Percentiles rank a stretch among this genome's conserved stretches.
Conservation (phyloP, 441 rosid species). For the Biscutella laevigata region DNA sequence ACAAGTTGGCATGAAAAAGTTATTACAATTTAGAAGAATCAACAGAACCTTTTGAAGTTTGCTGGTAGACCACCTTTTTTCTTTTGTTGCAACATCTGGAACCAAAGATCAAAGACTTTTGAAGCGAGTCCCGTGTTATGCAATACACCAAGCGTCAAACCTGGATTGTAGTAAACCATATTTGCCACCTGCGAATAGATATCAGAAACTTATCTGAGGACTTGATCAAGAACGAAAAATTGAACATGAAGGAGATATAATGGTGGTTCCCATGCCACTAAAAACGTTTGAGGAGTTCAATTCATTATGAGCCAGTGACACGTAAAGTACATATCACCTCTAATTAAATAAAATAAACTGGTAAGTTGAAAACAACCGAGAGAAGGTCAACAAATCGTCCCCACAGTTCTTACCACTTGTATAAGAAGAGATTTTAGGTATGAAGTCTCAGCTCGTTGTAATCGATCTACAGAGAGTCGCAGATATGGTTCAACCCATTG, state of each 20-base stretch:
- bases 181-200: slow-evolving; percentile 60
- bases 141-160: slow-evolving; percentile 67
- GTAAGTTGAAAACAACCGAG: neutral
- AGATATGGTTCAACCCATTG: slow-evolving; percentile 94
- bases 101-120: slow-evolving; percentile 82
- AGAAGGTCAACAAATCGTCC: slow-evolving; percentile 5
- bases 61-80: slow-evolving; percentile 68
- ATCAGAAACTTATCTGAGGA: slow-evolving; percentile 1
- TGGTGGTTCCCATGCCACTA: neutral
- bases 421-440: slow-evolving; percentile 84
- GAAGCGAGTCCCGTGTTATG: slow-evolving; percentile 73
- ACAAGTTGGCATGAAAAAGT: slow-evolving; percentile 5
- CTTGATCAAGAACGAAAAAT: too few species aligned
- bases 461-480: slow-evolving; percentile 69
- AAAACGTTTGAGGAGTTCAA: neutral
- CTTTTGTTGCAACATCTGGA: slow-evolving; percentile 88
- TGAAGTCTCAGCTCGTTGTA: slow-evolving; percentile 65
- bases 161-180: slow-evolving; percentile 81
- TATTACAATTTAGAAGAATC: neutral
- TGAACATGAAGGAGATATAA: too few species aligned
- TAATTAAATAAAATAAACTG: neutral
- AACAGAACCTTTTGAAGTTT: slow-evolving; percentile 72
- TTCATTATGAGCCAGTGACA: neutral
- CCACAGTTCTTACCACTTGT: slow-evolving; percentile 73
- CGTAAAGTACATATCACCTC: neutral